Percentiles rank a stretch among this genome's conserved stretches.
These are phyloP conservation scores for Phyllostachys edulis DNA, from an alignment of 176 grass and related monocot species.

Conservation along the genomic window DNA sequence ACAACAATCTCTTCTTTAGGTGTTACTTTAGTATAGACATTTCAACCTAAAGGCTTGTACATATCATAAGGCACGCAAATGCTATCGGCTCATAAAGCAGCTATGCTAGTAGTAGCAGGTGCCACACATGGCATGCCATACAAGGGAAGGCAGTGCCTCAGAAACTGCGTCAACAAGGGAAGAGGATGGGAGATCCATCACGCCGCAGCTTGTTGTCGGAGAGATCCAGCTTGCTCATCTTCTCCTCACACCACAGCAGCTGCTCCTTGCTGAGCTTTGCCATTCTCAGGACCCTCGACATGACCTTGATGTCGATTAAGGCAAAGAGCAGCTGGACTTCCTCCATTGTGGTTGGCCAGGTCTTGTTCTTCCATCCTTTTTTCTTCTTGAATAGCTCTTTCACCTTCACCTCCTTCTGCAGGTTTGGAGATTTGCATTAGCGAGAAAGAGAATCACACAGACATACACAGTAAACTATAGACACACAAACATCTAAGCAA, in stretches of 20 bases:
- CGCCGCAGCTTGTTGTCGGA: slow-evolving; percentile 66
- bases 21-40: slow-evolving; percentile 31
- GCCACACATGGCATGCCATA: neutral
- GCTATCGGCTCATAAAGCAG: neutral
- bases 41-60: slow-evolving; percentile 45
- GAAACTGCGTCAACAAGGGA: slow-evolving; percentile 61
- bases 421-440: slow-evolving; percentile 1
- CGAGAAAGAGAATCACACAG: neutral
- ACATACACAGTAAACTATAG: neutral
- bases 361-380: slow-evolving; percentile 74
- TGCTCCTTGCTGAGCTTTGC: slow-evolving; percentile 84
- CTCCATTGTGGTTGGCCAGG: slow-evolving; percentile 67
- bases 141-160: neutral
- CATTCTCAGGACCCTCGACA: slow-evolving; percentile 83
- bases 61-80: slow-evolving; percentile 23
- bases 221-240: slow-evolving; percentile 97
- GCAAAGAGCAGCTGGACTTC: slow-evolving; percentile 90
- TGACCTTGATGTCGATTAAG: slow-evolving; percentile 85
- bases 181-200: slow-evolving; percentile 74
- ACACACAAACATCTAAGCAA: neutral
- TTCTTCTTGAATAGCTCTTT: slow-evolving; percentile 96
- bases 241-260: slow-evolving; percentile 97
- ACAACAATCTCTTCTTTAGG: slow-evolving; percentile 7
- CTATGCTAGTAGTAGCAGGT: slow-evolving; percentile 13
- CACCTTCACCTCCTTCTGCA: slow-evolving; percentile 88